Conservation (phyloP, 225 moss, liverwort and hornwort species). For the Physcomitrellopsis africana region DNA sequence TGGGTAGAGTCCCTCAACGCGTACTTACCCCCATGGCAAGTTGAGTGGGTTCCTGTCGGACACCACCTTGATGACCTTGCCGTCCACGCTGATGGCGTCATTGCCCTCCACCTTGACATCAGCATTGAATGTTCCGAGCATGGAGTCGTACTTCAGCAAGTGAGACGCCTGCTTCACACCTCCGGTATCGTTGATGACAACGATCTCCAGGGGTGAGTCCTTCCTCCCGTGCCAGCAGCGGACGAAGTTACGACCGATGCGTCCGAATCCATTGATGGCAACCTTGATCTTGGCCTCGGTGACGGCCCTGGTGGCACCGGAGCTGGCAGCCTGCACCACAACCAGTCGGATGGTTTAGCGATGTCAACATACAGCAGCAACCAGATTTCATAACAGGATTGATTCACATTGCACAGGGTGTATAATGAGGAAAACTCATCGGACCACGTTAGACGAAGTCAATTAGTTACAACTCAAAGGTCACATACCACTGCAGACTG, state of each 20-base stretch:
- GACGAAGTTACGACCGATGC: constrained; percentile 93
- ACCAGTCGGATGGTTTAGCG: background rate
- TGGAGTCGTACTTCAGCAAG: constrained; percentile 96
- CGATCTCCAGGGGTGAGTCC: constrained; percentile 78
- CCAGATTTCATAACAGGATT: too few relatives aligned
- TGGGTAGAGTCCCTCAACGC: too few relatives aligned
- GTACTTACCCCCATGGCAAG: constrained; percentile 80
- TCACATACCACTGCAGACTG: constrained; percentile 72
- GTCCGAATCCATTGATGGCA: constrained; percentile 91
- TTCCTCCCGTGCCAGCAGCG: constrained; percentile 92
- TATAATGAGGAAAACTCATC: too few relatives aligned
- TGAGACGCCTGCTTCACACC: constrained; percentile 99
- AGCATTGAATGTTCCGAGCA: constrained; percentile 91
- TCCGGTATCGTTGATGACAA: constrained; percentile 96
- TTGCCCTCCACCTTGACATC: constrained; percentile 72
- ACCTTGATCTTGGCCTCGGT: constrained; percentile 85
- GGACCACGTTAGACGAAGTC: too few relatives aligned
- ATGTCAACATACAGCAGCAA: too few relatives aligned
- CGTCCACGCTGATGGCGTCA: constrained; percentile 84
- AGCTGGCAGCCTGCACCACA: constrained; percentile 52
- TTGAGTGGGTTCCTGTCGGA: constrained; percentile 87
- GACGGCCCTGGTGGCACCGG: constrained; percentile 60
- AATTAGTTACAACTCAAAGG: too few relatives aligned
- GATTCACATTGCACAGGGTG: too few relatives aligned
- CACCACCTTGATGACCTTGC: constrained; percentile 91